Conservation (phyloP, 495 filamentous ascomycete species). For the Neurospora sp. region DNA sequence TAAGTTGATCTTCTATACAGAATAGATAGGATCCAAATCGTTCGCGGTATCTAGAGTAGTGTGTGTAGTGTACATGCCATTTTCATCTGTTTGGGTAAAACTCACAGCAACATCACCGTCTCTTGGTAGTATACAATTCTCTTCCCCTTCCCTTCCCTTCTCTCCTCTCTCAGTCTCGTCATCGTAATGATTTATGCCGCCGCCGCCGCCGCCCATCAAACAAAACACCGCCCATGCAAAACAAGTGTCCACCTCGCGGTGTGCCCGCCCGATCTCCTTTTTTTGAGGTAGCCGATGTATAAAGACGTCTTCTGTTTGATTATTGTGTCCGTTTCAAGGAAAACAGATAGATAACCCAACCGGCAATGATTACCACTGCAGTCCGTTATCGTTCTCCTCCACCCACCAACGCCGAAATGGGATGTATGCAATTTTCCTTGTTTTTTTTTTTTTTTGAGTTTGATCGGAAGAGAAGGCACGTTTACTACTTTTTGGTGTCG, state of each 20-base stretch:
- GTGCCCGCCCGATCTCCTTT: background rate
- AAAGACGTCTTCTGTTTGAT: background rate
- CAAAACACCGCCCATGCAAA: background rate
- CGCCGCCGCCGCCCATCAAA: background rate
- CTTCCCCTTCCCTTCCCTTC: background rate
- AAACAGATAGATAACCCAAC: background rate
- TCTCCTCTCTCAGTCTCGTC: background rate
- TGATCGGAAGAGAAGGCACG: background rate
- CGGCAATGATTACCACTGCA: background rate
- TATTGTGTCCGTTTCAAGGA: background rate
- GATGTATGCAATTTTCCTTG: background rate
- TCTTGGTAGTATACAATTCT: background rate
- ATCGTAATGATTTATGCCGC: background rate
- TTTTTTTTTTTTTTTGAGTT: background rate
- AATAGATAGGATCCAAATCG: background rate
- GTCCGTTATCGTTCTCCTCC: background rate
- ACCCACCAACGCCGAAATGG: background rate
- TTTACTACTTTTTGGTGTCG: constrained; percentile 41
- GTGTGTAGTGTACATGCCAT: background rate
- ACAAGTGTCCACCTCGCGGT: background rate
- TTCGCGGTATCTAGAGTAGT: background rate
- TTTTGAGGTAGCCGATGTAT: background rate
- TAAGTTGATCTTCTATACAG: background rate
- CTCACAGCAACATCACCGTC: background rate
- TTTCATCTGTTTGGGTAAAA: background rate